Base-by-base conservation (phyloP, 2,329 filamentous ascomycete genomes). In the Hypomyces rosellus region DNA sequence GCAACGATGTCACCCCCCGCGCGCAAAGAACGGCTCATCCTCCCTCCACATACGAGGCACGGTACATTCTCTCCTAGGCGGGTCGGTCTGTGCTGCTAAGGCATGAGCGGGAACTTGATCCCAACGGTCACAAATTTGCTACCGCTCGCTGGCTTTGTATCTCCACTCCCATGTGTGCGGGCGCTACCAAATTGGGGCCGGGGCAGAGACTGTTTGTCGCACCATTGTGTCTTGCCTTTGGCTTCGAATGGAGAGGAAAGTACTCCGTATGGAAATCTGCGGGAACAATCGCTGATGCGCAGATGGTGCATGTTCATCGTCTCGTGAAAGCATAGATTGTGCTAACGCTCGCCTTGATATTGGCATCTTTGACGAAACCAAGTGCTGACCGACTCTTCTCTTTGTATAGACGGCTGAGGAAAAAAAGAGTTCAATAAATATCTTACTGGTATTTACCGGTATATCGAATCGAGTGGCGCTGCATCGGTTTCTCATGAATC, bases 101-200 rank as follows among this genome's bases (percentile, higher is more conserved):
- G 16, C 25, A 14, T 42, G 18, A 42, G 39, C 39, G 39, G 15
- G 39, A 42, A 18, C 39, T 20, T 18, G 39, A 42, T 42, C 39
- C 39, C 15, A 16, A 15, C 39, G 39, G 14, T 22, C 20, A n/a
- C 20, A n/a, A 30, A 34, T 34, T 30, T 30, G 25, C 25, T 8
- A 30, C 25, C 25, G 9, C 25, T 30, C 25, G 42, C 42, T 34
- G 13, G 36, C 5, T 8, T 25, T 34, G 16, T 9, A 34, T 52
- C 50, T 22, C 50, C 50, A 42, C 50, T 40, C 41, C 46, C 41
- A 33, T 34, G 46, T 46, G 37, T 43, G 42, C 42, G 42, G 50
- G 46, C 30, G 20, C 33, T 45, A 45, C 30, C 25, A 51, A 51
- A 39, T 36, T 44, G 34, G 34, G 22, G 49, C 39, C 22, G 47